Percentiles rank a stretch among this genome's conserved stretches.
These are phyloP conservation scores for Picochlorum costavermella DNA, from an alignment of 139 green algal genomes.

Conservation along the genomic window DNA sequence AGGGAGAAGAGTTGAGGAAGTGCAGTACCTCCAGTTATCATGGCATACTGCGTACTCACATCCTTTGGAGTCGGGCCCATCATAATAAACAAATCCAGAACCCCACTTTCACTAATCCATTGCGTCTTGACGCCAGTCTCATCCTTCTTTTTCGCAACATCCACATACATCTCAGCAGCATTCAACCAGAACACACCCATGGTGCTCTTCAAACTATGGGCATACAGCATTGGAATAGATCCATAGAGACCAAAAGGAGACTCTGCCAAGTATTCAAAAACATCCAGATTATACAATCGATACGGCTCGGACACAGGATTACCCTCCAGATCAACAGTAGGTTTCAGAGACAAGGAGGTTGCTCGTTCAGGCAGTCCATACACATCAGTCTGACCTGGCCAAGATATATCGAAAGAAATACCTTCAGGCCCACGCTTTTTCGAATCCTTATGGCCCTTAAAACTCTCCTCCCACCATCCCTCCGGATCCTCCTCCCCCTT, in stretches of 20 bases:
- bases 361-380: conserved; percentile 94
- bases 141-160: conserved; percentile 59
- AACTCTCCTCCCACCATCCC: conserved; percentile 87
- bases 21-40: conserved; percentile 74
- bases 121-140: conserved; percentile 40
- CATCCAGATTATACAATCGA: conserved; percentile 98
- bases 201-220: conserved; percentile 61
- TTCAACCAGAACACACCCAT: conserved; percentile 93
- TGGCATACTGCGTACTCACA: conserved; percentile 54
- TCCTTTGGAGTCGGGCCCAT: conserved; percentile 54
- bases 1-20: conserved; percentile 93
- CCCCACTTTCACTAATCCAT: conserved; percentile 91
- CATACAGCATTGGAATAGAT: conserved; percentile 83
- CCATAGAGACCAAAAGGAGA: conserved; percentile 96
- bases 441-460: conserved; percentile 73
- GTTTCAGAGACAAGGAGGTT: conserved; percentile 54
- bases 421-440: conserved; percentile 80
- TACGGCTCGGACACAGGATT: conserved; percentile 75
- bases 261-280: conserved; percentile 94
- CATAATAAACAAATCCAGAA: conserved; percentile 93
- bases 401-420: conserved; percentile 86
- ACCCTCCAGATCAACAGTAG: conserved; percentile 35
- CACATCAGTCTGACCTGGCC: conserved; percentile 66
- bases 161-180: conserved; percentile 95
- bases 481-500: conserved; percentile 68